phyloP scores from a whole-genome alignment of 2,329 filamentous ascomycete genomes.

The Epichloe coenophiala region DNA sequence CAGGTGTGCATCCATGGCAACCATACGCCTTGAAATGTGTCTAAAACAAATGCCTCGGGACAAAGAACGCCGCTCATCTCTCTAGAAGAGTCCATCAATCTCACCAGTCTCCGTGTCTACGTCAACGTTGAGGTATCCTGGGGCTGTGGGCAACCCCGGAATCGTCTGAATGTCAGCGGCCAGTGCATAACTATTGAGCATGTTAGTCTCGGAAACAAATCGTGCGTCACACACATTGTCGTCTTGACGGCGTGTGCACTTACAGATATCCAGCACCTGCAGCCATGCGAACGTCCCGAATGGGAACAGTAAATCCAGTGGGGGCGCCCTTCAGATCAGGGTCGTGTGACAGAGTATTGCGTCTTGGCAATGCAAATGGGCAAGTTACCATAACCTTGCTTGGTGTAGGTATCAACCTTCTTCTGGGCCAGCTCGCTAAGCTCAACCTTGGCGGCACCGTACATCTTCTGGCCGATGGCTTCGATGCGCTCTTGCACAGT shows the following conservation, averaged over 20 bases:
- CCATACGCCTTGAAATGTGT: neutral
- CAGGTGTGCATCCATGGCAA: neutral
- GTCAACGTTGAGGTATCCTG: conserved; percentile 90
- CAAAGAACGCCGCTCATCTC: neutral
- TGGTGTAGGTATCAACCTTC: conserved; percentile 90
- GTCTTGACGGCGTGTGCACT: conserved; percentile 22
- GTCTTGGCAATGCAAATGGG: conserved; percentile 98
- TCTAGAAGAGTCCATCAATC: conserved; percentile 78
- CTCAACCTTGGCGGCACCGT: conserved; percentile 78
- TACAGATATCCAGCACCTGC: conserved; percentile 86
- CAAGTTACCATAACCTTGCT: conserved; percentile 81
- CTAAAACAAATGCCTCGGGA: neutral
- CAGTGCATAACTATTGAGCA: conserved; percentile 58
- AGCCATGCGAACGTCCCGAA: conserved; percentile 85
- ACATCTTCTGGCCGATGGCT: conserved; percentile 83
- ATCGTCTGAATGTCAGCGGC: conserved; percentile 98
- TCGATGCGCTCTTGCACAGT: conserved; percentile 82
- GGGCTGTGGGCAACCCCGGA: conserved; percentile 84
- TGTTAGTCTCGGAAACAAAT: conserved; percentile 18
- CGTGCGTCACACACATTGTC: neutral
- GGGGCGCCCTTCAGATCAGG: conserved; percentile 89
- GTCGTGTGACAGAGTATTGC: conserved; percentile 93
- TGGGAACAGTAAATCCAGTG: conserved; percentile 85
- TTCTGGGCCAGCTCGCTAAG: conserved; percentile 89
- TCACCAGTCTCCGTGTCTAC: conserved; percentile 71